A percentile compares a stretch with the other conserved stretches of the same genome.
Evolutionary conservation across 768 basidiomycete species (phyloP).

Genomic region (Termitomyces sp.): DNA sequence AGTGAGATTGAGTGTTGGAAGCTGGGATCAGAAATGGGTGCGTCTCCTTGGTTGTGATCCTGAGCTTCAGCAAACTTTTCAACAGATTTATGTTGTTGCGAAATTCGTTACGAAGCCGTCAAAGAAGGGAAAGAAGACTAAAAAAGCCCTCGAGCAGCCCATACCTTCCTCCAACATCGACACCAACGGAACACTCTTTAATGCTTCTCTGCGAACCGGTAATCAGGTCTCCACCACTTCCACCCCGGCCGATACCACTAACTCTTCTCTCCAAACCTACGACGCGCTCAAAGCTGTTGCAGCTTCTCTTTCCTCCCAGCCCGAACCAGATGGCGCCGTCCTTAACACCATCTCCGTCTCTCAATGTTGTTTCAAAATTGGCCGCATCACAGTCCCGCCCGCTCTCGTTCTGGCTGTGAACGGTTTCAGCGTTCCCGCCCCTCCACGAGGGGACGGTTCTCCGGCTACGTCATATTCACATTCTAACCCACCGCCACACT

Average conservation of each 20-base stretch:
- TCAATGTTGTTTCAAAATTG: slow-evolving; percentile 65
- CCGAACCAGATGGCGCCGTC: slow-evolving; percentile 51
- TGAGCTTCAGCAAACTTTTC: not conserved
- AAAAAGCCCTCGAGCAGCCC: slow-evolving; percentile 11
- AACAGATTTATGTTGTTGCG: slow-evolving; percentile 57
- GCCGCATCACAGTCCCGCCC: slow-evolving; percentile 73
- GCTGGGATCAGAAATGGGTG: slow-evolving; percentile 81
- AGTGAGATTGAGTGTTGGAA: slow-evolving; percentile 49
- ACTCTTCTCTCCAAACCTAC: slow-evolving; percentile 20
- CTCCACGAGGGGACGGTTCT: slow-evolving; percentile 12
- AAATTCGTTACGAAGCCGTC: slow-evolving; percentile 60
- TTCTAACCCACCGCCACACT: slow-evolving; percentile 46
- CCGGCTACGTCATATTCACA: slow-evolving; percentile 39
- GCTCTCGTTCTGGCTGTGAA: slow-evolving; percentile 55
- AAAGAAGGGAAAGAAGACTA: slow-evolving; percentile 24
- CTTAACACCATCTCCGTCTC: slow-evolving; percentile 65
- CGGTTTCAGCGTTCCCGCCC: slow-evolving; percentile 43
- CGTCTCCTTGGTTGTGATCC: not conserved
- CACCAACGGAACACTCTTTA: slow-evolving; percentile 14
- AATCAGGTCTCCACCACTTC: slow-evolving; percentile 22
- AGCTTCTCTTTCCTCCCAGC: slow-evolving; percentile 25
- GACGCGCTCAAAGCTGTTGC: slow-evolving; percentile 30
- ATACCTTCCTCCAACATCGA: slow-evolving; percentile 3
- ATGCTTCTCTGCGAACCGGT: slow-evolving; percentile 31
- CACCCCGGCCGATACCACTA: slow-evolving; percentile 14